Evolutionary conservation across 2,329 filamentous ascomycete species (phyloP), one percentile per base, ranked within the genome.

Genomic region (Pseudopyrenochaeta lycopersici): DNA sequence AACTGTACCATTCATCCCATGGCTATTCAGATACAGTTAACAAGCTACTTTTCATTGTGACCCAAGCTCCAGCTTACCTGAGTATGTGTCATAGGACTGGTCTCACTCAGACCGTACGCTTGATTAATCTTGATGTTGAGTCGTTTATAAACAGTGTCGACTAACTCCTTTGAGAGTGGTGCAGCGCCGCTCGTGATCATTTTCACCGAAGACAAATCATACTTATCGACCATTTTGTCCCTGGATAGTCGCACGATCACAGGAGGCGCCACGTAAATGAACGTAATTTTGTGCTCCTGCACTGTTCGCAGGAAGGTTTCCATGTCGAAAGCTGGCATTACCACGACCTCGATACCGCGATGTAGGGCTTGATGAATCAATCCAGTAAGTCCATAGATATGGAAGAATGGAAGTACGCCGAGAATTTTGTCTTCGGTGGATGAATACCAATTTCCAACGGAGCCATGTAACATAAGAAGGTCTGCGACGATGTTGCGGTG

Each of bases 121-220:
- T 68, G 66, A 14, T 63, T 67, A 31, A 68, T 62, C 38, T 60
- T 67, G 11, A 66, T 54, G 1, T 86, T 86, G 52, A 94, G 84
- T 4, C 92, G 85, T 17, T 85, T 77, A 80, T 90, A 90, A 3
- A 94, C 85, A 3, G 85, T 83, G 50, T 91, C 85, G 1, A 94
- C 89, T 2, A 97, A 83, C 56, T 96, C 91, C 31, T 82, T 80
- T 0, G 91, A 92, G 31, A 97, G 80, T 0, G 93, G 93, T 1
- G 93, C 93, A 0, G 92, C 93, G 20, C 90, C 93, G 0, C 87
- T 92, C 76, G 92, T 95, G 77, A 96, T 81, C 85, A 92, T 92
- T 46, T 90, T 88, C 17, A 97, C 67, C 2, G 84, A 88, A 4
- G 85, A 87, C 17, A 97, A 81, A 73, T 97, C 87, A 77, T 95